These are phyloP conservation scores for Bothriochloa decipiens DNA, from an alignment of 176 grass and related monocot genomes.

Conservation along the genomic window DNA sequence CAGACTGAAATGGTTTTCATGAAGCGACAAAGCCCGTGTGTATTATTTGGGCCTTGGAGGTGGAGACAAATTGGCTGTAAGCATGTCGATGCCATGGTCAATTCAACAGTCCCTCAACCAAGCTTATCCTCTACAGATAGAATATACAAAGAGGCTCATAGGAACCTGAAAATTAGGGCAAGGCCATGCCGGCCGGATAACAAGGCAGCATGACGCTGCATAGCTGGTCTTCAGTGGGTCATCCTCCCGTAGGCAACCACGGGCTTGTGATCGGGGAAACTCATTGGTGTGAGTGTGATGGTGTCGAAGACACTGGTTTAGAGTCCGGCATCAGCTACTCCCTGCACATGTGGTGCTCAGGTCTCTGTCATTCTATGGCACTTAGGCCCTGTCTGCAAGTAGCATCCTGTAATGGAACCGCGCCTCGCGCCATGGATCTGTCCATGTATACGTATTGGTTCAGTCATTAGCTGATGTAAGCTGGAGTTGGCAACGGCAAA, in stretches of 20 bases:
- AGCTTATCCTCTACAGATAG: constrained; percentile 27
- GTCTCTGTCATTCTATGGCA: background rate
- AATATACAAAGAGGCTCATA: constrained; percentile 10
- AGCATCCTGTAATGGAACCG: constrained; percentile 14
- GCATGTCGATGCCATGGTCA: background rate
- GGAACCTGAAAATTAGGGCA: constrained; percentile 32
- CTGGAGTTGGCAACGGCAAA: background rate
- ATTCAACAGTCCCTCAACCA: background rate
- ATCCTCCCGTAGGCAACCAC: constrained; percentile 39
- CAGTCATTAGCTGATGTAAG: background rate
- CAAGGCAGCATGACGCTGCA: constrained; percentile 28
- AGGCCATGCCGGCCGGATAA: constrained; percentile 38
- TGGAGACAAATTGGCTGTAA: constrained; percentile 21
- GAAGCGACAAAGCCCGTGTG: background rate
- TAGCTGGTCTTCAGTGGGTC: constrained; percentile 35
- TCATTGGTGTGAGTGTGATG: background rate
- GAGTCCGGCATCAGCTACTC: background rate
- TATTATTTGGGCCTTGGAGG: background rate
- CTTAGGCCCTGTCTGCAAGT: background rate
- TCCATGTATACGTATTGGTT: background rate
- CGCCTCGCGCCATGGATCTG: background rate
- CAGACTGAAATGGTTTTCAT: background rate
- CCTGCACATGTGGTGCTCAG: constrained; percentile 10
- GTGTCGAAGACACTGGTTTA: constrained; percentile 14
- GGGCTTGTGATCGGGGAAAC: background rate